Base-by-base conservation (phyloP, 768 basidiomycete species). In the Kondoa malvinella region DNA sequence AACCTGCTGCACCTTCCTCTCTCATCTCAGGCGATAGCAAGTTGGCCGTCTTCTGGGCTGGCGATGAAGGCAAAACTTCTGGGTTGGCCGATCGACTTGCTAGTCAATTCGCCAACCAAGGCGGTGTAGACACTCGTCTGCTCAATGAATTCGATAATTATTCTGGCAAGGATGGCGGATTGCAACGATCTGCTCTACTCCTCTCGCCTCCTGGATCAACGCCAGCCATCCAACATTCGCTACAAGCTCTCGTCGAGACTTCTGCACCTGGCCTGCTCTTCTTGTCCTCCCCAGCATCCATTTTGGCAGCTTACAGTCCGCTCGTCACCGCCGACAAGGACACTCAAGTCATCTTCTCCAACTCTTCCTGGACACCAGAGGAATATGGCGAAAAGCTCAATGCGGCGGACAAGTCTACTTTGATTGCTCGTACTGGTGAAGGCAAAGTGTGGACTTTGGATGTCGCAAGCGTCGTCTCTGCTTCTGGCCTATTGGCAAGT, bases 261-360 rank as follows among this genome's bases (percentile, higher is more conserved):
- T 87, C 57, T 78, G 83, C 56, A 71, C 83, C 67, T 73, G 80
- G 40, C 72, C 90, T 70, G 84, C 88, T 69, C 76, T 91, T 84
- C 67, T 77, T 96, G 34, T 79, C 90, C 50, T 89, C 92, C 68
- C 83, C 87, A 61, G 80, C 71, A 31, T 67, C 78, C 61, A 80
- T 97, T 33, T 80, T 94, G 72, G 90, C 87, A 76, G 82, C 86
- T 0, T 89, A 91, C 74, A 82, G 84, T 8, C 74, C 92, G 30
- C 75, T 95, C 64, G 78, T 83, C 30, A 81, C 84, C 62, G 85
- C 87, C 30, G 86, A 84, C 68, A 76, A 78, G 2, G 82, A 82
- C 4, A 86, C 90, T 0, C 78, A 85, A 4, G 82, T 95, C 34
- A 83, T 97, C 66, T 76, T 94, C 66, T 77, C 83, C 64, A 84